Percentiles rank a stretch among this genome's conserved stretches.
Evolutionary conservation across 2,329 filamentous ascomycete genomes (phyloP).

Genomic region (Coleophoma eucalyptorum): DNA sequence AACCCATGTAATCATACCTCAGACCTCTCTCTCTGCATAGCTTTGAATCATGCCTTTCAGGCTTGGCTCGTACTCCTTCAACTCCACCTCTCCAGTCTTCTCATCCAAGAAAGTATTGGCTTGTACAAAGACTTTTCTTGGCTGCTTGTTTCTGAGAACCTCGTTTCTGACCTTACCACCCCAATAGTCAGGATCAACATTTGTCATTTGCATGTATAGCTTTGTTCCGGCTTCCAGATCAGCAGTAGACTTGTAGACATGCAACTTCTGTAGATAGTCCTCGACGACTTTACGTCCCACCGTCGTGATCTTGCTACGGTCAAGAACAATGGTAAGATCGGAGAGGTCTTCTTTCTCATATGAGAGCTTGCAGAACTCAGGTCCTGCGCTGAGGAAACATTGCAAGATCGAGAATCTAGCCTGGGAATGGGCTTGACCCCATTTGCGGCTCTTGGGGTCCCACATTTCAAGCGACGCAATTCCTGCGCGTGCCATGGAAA

Average conservation of each 20-base stretch:
- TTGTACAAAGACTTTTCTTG: constrained; percentile 90
- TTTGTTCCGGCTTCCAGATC: constrained; percentile 74
- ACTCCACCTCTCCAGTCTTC: constrained; percentile 62
- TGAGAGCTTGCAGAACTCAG: constrained; percentile 80
- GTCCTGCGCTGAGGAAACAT: constrained; percentile 81
- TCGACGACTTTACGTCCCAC: constrained; percentile 79
- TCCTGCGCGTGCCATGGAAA: constrained; percentile 93
- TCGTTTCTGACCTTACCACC: constrained; percentile 73
- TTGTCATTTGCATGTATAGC: constrained; percentile 81
- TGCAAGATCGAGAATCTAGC: constrained; percentile 85
- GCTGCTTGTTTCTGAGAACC: constrained; percentile 73
- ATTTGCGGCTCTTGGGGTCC: constrained; percentile 87
- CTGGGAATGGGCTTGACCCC: constrained; percentile 91
- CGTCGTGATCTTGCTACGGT: constrained; percentile 81
- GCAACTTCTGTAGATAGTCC: constrained; percentile 83
- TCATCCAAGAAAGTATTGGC: constrained; percentile 78
- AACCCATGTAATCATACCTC: not conserved
- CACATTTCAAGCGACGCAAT: constrained; percentile 87
- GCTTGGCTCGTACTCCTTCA: constrained; percentile 85
- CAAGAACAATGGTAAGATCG: constrained; percentile 77
- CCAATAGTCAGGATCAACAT: constrained; percentile 79
- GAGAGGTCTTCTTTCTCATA: constrained; percentile 67
- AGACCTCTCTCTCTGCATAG: constrained; percentile 57
- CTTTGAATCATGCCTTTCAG: constrained; percentile 80
- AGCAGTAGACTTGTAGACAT: constrained; percentile 88